Conservation (phyloP, 306 rosid species). For the Malus sylvestris region DNA sequence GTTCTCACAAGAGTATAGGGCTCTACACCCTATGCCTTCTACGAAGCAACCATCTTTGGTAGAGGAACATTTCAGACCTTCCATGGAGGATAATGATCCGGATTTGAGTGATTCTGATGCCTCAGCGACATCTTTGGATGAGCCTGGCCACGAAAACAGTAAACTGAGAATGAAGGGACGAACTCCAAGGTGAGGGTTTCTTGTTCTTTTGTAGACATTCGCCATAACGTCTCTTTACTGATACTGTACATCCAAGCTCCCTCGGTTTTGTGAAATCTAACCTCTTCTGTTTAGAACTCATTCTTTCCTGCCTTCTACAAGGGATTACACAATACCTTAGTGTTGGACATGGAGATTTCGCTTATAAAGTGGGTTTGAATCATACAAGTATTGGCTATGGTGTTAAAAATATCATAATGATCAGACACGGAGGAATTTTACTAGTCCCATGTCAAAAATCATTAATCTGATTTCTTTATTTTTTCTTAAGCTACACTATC, state of each 20-base stretch:
- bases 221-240: background rate
- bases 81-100: constrained; percentile 52
- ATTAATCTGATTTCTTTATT: background rate
- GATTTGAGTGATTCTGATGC: constrained; percentile 47
- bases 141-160: constrained; percentile 11
- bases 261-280: no score
- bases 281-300: background rate
- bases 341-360: background rate
- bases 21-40: constrained; percentile 80
- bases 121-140: constrained; percentile 31
- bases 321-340: background rate
- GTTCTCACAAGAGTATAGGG: constrained; percentile 60
- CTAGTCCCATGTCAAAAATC: background rate
- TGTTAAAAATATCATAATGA: no score
- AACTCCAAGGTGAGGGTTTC: constrained; percentile 54
- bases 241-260: no score
- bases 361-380: no score
- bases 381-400: no score
- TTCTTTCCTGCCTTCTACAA: background rate
- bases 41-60: constrained; percentile 64
- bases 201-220: background rate
- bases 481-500: background rate
- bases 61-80: constrained; percentile 76
- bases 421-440: background rate
- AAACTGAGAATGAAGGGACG: constrained; percentile 29